Evolutionary conservation across 2,329 filamentous ascomycete genomes (phyloP).

Genomic region (Aureobasidium sp.): DNA sequence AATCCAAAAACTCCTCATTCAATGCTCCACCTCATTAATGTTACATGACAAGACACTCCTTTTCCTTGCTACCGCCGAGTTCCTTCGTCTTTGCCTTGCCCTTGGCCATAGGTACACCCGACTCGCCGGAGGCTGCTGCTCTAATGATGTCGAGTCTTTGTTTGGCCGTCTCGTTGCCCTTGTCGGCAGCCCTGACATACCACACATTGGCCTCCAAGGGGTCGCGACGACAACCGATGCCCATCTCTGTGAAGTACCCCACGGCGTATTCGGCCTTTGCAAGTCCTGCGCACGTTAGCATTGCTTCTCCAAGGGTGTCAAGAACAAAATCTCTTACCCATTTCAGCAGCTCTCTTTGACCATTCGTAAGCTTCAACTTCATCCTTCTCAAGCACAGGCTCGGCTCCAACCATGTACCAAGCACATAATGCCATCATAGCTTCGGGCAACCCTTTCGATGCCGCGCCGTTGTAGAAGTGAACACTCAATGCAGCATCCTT

Average conservation of each 20-base stretch:
- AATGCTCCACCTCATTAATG: constrained; percentile 7
- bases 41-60: constrained; percentile 21
- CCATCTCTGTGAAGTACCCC: constrained; percentile 97
- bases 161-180: constrained; percentile 83
- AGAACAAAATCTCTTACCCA: constrained; percentile 57
- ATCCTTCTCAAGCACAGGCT: constrained; percentile 86
- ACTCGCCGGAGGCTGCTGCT: constrained; percentile 56
- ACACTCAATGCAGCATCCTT: constrained; percentile 88
- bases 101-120: constrained; percentile 29
- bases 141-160: constrained; percentile 80
- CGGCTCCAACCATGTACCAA: constrained; percentile 95
- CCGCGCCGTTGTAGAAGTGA: constrained; percentile 93
- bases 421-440: constrained; percentile 99
- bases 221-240: constrained; percentile 89
- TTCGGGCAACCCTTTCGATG: constrained; percentile 71
- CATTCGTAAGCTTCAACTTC: constrained; percentile 96
- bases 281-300: constrained; percentile 41
- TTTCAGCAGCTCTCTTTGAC: constrained; percentile 78
- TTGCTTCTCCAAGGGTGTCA: not conserved
- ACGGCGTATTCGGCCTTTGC: constrained; percentile 81
- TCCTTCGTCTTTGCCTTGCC: constrained; percentile 28
- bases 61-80: constrained; percentile 21
- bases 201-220: constrained; percentile 96
- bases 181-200: constrained; percentile 93
- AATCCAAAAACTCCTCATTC: not conserved